Evolutionary conservation across 2,329 filamentous ascomycete genomes (phyloP).

Genomic region (Curvularia lunata): DNA sequence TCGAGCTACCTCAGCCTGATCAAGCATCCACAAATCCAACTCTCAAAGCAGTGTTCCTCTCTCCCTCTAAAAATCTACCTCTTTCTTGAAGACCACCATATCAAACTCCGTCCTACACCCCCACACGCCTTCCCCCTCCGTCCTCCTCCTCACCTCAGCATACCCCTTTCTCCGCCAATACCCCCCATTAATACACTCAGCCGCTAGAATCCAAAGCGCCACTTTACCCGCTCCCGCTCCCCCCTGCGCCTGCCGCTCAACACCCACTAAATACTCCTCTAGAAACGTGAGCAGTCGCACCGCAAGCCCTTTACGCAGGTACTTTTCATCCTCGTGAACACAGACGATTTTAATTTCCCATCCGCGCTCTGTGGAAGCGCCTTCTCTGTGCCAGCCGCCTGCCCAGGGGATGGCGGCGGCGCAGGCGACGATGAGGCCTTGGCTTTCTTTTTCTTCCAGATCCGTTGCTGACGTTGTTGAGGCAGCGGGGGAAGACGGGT

Average conservation of each 20-base stretch:
- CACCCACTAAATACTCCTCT: slow-evolving; percentile 18
- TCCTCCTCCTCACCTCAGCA: slow-evolving; percentile 22
- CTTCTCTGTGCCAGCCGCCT: slow-evolving; percentile 30
- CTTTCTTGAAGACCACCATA: slow-evolving; percentile 29
- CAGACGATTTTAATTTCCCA: slow-evolving; percentile 40
- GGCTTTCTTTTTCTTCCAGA: background rate
- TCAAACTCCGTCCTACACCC: slow-evolving; percentile 29
- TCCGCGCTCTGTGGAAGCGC: slow-evolving; percentile 24
- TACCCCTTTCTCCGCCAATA: slow-evolving; percentile 40
- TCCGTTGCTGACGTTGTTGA: background rate
- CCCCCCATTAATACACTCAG: slow-evolving; percentile 32
- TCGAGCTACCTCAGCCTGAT: too few relatives aligned
- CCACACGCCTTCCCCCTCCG: slow-evolving; percentile 24
- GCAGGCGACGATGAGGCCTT: slow-evolving; percentile 23
- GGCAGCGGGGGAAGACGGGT: background rate
- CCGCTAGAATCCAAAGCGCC: slow-evolving; percentile 32
- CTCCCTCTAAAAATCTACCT: slow-evolving; percentile 15
- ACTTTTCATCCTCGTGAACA: slow-evolving; percentile 26
- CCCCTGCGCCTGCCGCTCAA: background rate
- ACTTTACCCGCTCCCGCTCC: slow-evolving; percentile 8
- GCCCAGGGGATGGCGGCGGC: slow-evolving; percentile 33
- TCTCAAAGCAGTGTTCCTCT: too few relatives aligned
- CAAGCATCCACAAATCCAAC: too few relatives aligned
- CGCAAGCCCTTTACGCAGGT: slow-evolving; percentile 29
- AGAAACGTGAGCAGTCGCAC: slow-evolving; percentile 18